These are phyloP conservation scores for Fusarium foetens DNA, from an alignment of 2,329 filamentous ascomycete species.

Conservation along the genomic window DNA sequence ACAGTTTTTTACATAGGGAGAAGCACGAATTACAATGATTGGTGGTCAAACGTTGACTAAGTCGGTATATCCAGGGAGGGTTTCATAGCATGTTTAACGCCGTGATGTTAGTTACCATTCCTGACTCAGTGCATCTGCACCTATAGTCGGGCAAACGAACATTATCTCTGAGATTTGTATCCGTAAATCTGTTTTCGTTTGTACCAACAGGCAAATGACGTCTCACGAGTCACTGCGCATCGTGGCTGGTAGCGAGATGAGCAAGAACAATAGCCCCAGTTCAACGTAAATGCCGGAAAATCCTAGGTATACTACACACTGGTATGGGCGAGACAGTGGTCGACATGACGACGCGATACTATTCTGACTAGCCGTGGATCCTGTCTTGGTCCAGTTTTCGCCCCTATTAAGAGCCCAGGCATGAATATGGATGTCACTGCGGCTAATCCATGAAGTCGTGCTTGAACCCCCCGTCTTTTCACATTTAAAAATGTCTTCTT, in stretches of 20 bases:
- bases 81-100: neutral
- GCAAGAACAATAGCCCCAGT: constrained; percentile 5
- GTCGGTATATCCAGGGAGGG: neutral
- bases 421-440: neutral
- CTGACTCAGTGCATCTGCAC: neutral
- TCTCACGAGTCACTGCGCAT: constrained; percentile 4
- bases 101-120: neutral
- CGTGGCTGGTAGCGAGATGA: constrained; percentile 12
- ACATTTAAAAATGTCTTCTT: neutral
- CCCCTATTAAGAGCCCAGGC: constrained; percentile 14
- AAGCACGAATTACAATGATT: constrained; percentile 2
- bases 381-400: constrained; percentile 13
- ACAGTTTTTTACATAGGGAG: constrained; percentile 4
- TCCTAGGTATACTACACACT: neutral
- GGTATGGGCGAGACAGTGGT: constrained; percentile 15
- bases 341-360: constrained; percentile 28
- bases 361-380: constrained; percentile 14
- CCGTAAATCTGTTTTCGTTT: neutral
- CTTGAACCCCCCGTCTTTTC: neutral
- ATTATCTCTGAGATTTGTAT: neutral
- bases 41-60: constrained; percentile 3
- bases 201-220: constrained; percentile 1
- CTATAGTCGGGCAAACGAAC: neutral
- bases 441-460: neutral
- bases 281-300: constrained; percentile 3